Base-by-base conservation (phyloP, 2,329 filamentous ascomycete genomes). In the Cryphonectria radicalis region DNA sequence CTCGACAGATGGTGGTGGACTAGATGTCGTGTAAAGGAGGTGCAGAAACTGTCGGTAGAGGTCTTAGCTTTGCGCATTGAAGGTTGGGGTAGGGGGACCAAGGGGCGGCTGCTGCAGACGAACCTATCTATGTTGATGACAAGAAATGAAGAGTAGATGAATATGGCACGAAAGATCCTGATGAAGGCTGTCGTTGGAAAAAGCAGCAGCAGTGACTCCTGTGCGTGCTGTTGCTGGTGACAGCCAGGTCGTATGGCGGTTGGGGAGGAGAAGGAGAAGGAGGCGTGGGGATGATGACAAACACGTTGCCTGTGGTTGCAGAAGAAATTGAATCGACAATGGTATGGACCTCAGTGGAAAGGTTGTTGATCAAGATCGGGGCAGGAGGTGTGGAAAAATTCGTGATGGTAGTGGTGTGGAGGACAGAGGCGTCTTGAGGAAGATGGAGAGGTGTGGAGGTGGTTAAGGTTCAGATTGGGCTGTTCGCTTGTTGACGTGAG, bases 221-320 rank as follows among this genome's bases (percentile, higher is more conserved):
- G 43, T 50, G 40, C 7, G 43, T n/a, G 42, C 35, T 46, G 37
- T 19, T 5, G 22, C 43, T 46, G 63, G 43, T 35, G 63, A 32
- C 17, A 11, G 42, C n/a, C 43, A 50, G 43, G 11, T 65, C 19
- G 42, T 42, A 1, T 17, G 62, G 63, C 17, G 3, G 42, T 2
- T 28, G 22, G 13, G 42, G 43, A 17, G 42, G 43, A 17, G 28
- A 8, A 17, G 42, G 53, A 50, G 42, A 65, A 50, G 40, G n/a
- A 28, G 25, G 43, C 63, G 63, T 65, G 63, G 40, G 63, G 63
- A 65, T 50, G 63, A 65, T 65, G 42, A 65, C 63, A 50, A 65
- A 65, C 40, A 32, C 25, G 14, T 53, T 25, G n/a, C 32, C n/a
- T 25, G 8, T 50, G 43, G 28, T 35, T 28, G 25, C 10, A 25